Percentiles rank a stretch among this genome's conserved stretches.
Conservation (phyloP, 1,139 yeast genomes). For the Saccharomycopsis crataegensis region DNA sequence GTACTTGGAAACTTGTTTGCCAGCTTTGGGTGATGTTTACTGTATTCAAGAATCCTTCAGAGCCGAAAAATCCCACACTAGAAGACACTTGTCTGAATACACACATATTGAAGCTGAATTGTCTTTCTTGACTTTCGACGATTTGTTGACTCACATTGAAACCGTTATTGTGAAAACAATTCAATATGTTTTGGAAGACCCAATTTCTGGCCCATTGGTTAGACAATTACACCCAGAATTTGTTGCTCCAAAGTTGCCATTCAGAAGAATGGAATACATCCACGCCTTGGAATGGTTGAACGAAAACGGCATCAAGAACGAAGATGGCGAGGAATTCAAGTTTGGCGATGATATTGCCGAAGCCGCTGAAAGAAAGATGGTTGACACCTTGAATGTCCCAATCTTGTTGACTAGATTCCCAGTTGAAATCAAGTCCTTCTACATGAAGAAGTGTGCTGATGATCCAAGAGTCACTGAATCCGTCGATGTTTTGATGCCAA, state of each 20-base stretch:
- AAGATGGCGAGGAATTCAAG: slow-evolving; percentile 84
- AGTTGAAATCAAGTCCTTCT: slow-evolving; percentile 92
- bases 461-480: slow-evolving; percentile 95
- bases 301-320: slow-evolving; percentile 89
- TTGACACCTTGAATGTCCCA: slow-evolving; percentile 88
- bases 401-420: slow-evolving; percentile 93
- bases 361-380: slow-evolving; percentile 99
- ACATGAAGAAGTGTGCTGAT: slow-evolving; percentile 89
- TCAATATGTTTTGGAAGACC: slow-evolving; percentile 76
- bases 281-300: slow-evolving; percentile 94
- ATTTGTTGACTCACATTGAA: slow-evolving; percentile 80
- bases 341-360: slow-evolving; percentile 99
- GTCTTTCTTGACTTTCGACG: slow-evolving; percentile 81
- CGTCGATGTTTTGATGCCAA: slow-evolving; percentile 97
- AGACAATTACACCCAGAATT: slow-evolving; percentile 90
- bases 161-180: slow-evolving; percentile 61
- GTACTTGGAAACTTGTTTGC: slow-evolving; percentile 92
- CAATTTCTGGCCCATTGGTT: slow-evolving; percentile 83
- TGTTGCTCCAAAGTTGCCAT: slow-evolving; percentile 74
- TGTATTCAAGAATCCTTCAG: slow-evolving; percentile 98
- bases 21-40: slow-evolving; percentile 94
- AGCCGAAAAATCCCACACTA: slow-evolving; percentile 97
- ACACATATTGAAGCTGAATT: slow-evolving; percentile 96
- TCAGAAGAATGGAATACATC: slow-evolving; percentile 84
- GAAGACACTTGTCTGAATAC: slow-evolving; percentile 96